Evolutionary conservation across 2,329 filamentous ascomycete species (phyloP), one percentile per base, ranked within the genome.

Genomic region (Zymoseptoria ardabiliae): DNA sequence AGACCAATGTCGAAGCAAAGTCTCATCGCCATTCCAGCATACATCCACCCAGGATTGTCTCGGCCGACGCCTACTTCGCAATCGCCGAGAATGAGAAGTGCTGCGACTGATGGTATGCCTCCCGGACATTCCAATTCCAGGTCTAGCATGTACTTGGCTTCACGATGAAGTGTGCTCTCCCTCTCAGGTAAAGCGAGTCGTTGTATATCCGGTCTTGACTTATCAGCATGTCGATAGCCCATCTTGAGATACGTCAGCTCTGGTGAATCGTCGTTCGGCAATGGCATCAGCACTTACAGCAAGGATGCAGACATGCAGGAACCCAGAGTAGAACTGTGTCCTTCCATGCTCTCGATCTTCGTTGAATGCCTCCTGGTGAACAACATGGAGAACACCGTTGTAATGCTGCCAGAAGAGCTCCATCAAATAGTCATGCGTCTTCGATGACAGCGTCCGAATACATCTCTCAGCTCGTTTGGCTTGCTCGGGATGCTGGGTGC

Each of bases 41-140:
- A 67, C 61, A 68, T 66, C 66, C 66, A 68, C 30, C 66, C 66
- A 2, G 63, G 63, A 53, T 67, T 68, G 55, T 68, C 66, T 41
- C 66, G 54, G 2, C 66, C 66, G 3, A 67, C 64, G 3, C 66
- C 65, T 2, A 65, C 65, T 55, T 68, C 66, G 3, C 55, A 60
- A 50, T 68, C 66, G 10, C 63, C 66, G 5, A 68, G 63, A 22
- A 68, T 67, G 11, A 68, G 54, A 1, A 68, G 57, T 2, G 66
- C 66, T 17, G 64, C 64, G 11, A 68, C 64, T 1, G 66, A 68
- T 13, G 66, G 66, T 2, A 68, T 62, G 9, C 66, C 66, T 10
- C 66, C 66, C 0, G 65, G 65, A 9, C 61, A 52, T 58, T 68
- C 63, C 20, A 68, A 55, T 54, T 68, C 66, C n/a, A 68, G 57